phyloP scores from a whole-genome alignment of 371 early-diverging fungal genomes.

The Circinella umbellata region DNA sequence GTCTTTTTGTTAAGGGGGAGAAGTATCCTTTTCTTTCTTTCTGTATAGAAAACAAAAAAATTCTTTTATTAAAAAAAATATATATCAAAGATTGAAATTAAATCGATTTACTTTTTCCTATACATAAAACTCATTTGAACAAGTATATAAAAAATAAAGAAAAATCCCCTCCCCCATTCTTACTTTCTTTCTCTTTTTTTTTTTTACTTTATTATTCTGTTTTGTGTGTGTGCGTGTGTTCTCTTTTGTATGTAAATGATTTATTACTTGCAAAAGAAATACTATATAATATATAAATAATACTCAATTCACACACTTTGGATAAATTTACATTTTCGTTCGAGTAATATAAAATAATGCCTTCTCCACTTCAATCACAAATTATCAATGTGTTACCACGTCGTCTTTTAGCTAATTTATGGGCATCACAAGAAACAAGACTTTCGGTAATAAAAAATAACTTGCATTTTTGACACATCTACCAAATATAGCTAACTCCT shows the following conservation, averaged over 20 bases:
- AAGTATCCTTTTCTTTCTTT: neutral
- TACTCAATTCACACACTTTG: too few relatives aligned
- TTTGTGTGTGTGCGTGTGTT: too few relatives aligned
- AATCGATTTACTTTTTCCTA: neutral
- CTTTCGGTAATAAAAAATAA: conserved; percentile 33
- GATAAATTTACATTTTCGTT: too few relatives aligned
- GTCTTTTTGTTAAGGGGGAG: too few relatives aligned
- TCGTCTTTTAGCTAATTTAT: conserved; percentile 37
- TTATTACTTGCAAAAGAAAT: too few relatives aligned
- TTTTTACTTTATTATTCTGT: neutral
- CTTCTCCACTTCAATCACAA: conserved; percentile 43
- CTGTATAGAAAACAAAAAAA: conserved; percentile 22
- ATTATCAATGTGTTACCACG: conserved; percentile 46
- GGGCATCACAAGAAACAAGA: conserved; percentile 51
- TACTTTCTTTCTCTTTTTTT: neutral
- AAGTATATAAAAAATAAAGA: too few relatives aligned
- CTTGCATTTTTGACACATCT: conserved; percentile 1
- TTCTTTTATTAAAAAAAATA: neutral
- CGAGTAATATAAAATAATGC: too few relatives aligned
- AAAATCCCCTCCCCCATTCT: too few relatives aligned
- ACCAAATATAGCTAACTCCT: neutral
- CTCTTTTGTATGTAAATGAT: too few relatives aligned
- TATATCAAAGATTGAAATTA: neutral
- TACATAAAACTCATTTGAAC: neutral
- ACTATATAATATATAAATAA: too few relatives aligned